Evolutionary conservation across 1,139 yeast species (phyloP), one percentile per base, ranked within the genome.

Genomic region (Maudiozyma humilis): DNA sequence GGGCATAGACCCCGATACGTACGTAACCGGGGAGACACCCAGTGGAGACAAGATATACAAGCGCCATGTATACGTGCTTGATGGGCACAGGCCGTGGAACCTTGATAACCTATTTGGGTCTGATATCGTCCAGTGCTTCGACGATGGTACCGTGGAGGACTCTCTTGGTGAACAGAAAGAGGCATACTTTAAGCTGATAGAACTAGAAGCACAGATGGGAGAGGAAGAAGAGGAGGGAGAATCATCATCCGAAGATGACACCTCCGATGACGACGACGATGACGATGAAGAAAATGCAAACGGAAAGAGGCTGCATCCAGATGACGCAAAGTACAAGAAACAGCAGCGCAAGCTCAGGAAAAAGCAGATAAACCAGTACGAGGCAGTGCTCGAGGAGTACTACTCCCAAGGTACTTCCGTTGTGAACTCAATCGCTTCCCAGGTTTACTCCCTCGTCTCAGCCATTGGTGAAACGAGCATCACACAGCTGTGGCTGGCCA

Each of bases 71-170:
- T 93, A 85, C 58, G 75, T 93, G 13, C 72, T 91, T 47, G 99
- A 93, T 63, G 91, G 95, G 4, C 94, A 86, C 52, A 70, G 97
- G 51, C 99, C 98, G 2, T 91, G 97, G 97, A 88, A 88, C 63
- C 68, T 93, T 53, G 96, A 89, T 59, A 93, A 93, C 61, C 61
- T 91, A 43, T 89, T 86, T 70, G 96, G 95, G 2, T 81, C 94
- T 2, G 76, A 78, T n/a, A 71, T 79, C 54, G 78, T 91, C 10
- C 71, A 77, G 4, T 91, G 97, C 62, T 75, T 89, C 48, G 97
- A 91, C 58, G 98, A 91, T 60, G 96, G 96, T 1, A 71, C 68
- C 42, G 72, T 87, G 2, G 81, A 79, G 36, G 74, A 72, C 36
- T 78, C 76, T 42, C 61, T 83, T 43, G 48, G 48, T n/a, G 59